Evolutionary conservation across 169 alveolate genomes (phyloP).

Genomic region (Hammondia hammondi): DNA sequence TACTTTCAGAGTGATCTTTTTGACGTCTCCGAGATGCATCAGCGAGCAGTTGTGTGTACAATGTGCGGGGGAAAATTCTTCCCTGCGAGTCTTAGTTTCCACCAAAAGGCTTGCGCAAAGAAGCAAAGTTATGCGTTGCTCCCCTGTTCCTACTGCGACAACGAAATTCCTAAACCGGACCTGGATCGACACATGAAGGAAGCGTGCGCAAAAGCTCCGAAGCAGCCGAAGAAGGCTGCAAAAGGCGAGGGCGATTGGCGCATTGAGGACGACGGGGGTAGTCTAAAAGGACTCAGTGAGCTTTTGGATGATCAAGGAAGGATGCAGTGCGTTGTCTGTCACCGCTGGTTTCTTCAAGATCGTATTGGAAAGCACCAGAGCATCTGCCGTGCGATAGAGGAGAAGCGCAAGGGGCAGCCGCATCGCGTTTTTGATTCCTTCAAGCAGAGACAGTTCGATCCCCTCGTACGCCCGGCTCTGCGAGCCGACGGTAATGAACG

Average conservation of each 20-base stretch:
- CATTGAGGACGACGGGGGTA: neutral
- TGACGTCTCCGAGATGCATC: conserved; percentile 40
- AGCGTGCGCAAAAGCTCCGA: conserved; percentile 49
- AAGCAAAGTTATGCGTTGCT: conserved; percentile 28
- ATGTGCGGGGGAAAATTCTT: conserved; percentile 67
- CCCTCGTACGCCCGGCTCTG: conserved; percentile 35
- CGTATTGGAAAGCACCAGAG: conserved; percentile 57
- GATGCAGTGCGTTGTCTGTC: conserved; percentile 54
- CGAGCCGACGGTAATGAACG: neutral
- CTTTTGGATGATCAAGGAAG: conserved; percentile 51
- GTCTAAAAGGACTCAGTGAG: neutral
- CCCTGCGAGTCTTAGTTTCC: conserved; percentile 36
- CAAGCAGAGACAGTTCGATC: conserved; percentile 61
- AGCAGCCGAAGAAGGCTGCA: neutral
- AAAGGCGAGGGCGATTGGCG: neutral
- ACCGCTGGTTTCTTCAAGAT: conserved; percentile 62
- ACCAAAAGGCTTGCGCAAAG: conserved; percentile 53
- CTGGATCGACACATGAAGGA: conserved; percentile 47
- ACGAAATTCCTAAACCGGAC: conserved; percentile 40
- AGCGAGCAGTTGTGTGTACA: conserved; percentile 32
- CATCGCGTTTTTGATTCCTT: conserved; percentile 51
- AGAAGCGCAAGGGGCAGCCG: neutral
- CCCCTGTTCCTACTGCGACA: conserved; percentile 48
- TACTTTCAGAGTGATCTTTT: too few species aligned
- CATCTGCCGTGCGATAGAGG: conserved; percentile 6